Evolutionary conservation across 2,329 filamentous ascomycete genomes (phyloP).

Genomic region (Curvularia spicifera): DNA sequence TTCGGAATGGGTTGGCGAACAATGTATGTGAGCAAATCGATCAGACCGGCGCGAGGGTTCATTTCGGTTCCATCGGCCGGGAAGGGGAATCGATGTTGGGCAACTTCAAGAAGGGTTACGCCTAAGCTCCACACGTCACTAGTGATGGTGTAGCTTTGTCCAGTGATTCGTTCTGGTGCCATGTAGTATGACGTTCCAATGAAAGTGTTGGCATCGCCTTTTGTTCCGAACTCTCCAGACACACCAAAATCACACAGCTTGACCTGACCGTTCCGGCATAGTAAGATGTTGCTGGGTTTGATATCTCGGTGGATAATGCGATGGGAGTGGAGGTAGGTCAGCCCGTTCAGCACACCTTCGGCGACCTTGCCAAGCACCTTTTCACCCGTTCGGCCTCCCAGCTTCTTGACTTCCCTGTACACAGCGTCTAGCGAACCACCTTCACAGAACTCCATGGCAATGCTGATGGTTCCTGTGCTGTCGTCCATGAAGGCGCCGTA

Average conservation of each 20-base stretch:
- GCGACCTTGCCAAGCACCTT: slow-evolving; percentile 97
- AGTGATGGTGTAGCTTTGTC: slow-evolving; percentile 97
- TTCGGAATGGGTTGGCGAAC: slow-evolving; percentile 94
- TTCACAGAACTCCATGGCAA: slow-evolving; percentile 99
- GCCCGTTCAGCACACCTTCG: slow-evolving; percentile 88
- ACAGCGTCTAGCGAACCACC: slow-evolving; percentile 95
- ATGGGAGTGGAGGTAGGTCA: slow-evolving; percentile 93
- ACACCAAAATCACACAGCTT: slow-evolving; percentile 99
- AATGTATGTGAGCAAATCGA: slow-evolving; percentile 96
- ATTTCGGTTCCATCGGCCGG: slow-evolving; percentile 95
- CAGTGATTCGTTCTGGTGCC: slow-evolving; percentile 97
- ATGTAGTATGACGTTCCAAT: slow-evolving; percentile 99
- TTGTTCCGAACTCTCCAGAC: slow-evolving; percentile 96
- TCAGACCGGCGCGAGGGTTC: slow-evolving; percentile 89
- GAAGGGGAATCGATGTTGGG: slow-evolving; percentile 97
- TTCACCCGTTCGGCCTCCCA: slow-evolving; percentile 92
- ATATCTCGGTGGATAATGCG: slow-evolving; percentile 99
- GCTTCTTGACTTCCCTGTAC: slow-evolving; percentile 94
- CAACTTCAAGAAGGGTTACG: slow-evolving; percentile 97
- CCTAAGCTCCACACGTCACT: slow-evolving; percentile 98
- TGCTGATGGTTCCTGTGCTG: slow-evolving; percentile 94
- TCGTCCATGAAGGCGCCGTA: slow-evolving; percentile 97
- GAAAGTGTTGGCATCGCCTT: slow-evolving; percentile 97
- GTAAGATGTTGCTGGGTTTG: slow-evolving; percentile 95
- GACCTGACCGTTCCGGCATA: slow-evolving; percentile 86